phyloP scores from a whole-genome alignment of 2,329 filamentous ascomycete genomes.

The Diaporthe helianthi region DNA sequence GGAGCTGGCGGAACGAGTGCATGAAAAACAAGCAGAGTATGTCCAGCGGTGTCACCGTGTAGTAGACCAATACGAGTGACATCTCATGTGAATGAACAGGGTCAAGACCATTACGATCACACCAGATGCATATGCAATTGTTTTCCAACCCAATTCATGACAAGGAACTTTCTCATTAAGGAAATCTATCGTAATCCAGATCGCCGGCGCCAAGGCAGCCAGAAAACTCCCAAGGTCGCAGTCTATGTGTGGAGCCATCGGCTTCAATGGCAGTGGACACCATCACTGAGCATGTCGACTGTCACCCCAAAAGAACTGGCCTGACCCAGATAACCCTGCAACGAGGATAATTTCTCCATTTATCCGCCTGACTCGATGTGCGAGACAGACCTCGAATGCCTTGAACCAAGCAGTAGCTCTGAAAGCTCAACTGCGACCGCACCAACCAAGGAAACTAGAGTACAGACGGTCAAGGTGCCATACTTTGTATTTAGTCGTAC shows the following conservation, averaged over 20 bases:
- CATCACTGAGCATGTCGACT: conserved; percentile 17
- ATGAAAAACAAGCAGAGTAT: not conserved
- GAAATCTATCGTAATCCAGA: conserved; percentile 36
- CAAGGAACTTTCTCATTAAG: conserved; percentile 32
- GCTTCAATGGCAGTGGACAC: conserved; percentile 15
- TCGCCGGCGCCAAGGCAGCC: conserved; percentile 35
- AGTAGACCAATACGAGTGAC: too few species aligned
- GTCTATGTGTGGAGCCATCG: conserved; percentile 30
- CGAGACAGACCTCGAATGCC: not conserved
- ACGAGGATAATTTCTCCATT: conserved; percentile 8
- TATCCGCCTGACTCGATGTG: not conserved
- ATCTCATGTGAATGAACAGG: fast-evolving
- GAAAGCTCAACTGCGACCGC: not conserved
- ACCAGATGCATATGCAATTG: not conserved
- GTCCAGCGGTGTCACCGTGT: too few species aligned
- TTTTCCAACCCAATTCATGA: conserved; percentile 14
- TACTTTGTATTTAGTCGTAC: conserved; percentile 75
- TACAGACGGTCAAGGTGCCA: conserved; percentile 47
- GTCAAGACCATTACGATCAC: not conserved
- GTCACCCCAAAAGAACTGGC: not conserved
- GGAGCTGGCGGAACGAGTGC: not conserved
- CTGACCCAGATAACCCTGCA: conserved; percentile 24
- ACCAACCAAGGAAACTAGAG: conserved; percentile 50
- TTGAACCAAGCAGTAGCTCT: conserved; percentile 7
- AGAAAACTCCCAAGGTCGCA: conserved; percentile 36